Evolutionary conservation across 1,284 basidiomycete genomes (phyloP).

Genomic region (Lentinula novae-zelandiae): DNA sequence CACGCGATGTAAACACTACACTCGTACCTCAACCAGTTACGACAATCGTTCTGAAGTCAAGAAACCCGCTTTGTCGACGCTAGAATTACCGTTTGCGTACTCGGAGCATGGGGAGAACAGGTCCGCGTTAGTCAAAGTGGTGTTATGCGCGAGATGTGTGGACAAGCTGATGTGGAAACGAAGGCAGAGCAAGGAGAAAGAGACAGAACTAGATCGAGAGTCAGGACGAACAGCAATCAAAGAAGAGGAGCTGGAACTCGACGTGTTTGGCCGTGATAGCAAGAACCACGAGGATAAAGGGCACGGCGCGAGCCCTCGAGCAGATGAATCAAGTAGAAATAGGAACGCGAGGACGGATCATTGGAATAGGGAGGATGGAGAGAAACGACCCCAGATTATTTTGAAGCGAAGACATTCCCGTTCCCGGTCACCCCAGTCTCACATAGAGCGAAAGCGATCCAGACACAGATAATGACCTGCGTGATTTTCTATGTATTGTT

Average conservation of each 20-base stretch:
- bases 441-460: neutral
- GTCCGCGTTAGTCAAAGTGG: conserved; percentile 85
- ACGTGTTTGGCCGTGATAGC: neutral
- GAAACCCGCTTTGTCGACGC: conserved; percentile 49
- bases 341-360: conserved; percentile 11
- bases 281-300: neutral
- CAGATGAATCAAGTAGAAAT: neutral
- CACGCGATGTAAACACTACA: conserved; percentile 64
- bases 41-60: conserved; percentile 14
- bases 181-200: conserved; percentile 56
- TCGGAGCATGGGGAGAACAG: conserved; percentile 73
- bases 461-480: neutral
- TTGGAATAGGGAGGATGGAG: conserved; percentile 11
- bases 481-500: neutral
- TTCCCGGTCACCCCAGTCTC: conserved; percentile 16
- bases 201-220: conserved; percentile 2
- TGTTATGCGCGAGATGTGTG: conserved; percentile 73
- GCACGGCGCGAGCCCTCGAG: conserved; percentile 1
- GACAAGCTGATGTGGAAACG: conserved; percentile 87
- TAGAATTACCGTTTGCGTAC: conserved; percentile 89
- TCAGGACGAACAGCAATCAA: neutral
- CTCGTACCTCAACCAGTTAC: conserved; percentile 12
- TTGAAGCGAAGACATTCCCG: conserved; percentile 20
- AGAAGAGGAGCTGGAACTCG: conserved; percentile 10
- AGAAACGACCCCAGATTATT: too few species aligned